Evolutionary conservation across 2,329 filamentous ascomycete species (phyloP).

Genomic region (Corynespora cassiicola): DNA sequence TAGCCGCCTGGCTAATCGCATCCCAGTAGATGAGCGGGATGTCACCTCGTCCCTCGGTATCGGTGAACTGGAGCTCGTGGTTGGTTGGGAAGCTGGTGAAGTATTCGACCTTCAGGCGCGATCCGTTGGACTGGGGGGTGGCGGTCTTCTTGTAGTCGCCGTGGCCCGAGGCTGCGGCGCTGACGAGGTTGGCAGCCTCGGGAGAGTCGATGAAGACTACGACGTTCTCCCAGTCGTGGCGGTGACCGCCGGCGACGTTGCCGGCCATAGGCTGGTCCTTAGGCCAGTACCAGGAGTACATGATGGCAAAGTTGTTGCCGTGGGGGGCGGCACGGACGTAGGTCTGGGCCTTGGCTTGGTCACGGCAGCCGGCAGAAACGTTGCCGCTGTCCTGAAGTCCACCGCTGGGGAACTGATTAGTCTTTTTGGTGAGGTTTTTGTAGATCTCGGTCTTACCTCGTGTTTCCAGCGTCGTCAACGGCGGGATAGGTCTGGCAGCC

Average conservation of each 20-base stretch:
- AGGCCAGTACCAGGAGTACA: conserved; percentile 57
- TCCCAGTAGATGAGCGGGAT: conserved; percentile 58
- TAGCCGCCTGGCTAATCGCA: conserved; percentile 41
- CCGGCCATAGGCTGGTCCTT: conserved; percentile 51
- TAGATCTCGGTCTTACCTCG: conserved; percentile 1
- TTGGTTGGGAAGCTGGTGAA: conserved; percentile 38
- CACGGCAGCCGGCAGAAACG: conserved; percentile 38
- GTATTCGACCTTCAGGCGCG: conserved; percentile 41
- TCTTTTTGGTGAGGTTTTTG: too few species aligned
- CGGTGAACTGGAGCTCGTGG: conserved; percentile 48
- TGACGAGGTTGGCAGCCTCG: conserved; percentile 41
- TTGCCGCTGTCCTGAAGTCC: conserved; percentile 43
- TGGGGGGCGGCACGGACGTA: conserved; percentile 43
- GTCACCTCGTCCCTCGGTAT: too few species aligned
- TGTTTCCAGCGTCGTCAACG: conserved; percentile 20
- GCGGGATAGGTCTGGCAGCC: conserved; percentile 30
- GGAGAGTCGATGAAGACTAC: conserved; percentile 41
- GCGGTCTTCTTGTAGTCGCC: conserved; percentile 40
- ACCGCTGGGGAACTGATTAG: conserved; percentile 32
- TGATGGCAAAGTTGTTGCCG: conserved; percentile 43
- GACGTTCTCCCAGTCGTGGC: conserved; percentile 52
- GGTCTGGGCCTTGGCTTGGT: conserved; percentile 44
- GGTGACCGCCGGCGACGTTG: conserved; percentile 41
- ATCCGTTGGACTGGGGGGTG: conserved; percentile 21
- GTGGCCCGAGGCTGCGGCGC: conserved; percentile 48